A percentile compares a stretch with the other conserved stretches of the same genome.
Conservation (phyloP, 1,284 basidiomycete species). For the Ustilago nuda region DNA sequence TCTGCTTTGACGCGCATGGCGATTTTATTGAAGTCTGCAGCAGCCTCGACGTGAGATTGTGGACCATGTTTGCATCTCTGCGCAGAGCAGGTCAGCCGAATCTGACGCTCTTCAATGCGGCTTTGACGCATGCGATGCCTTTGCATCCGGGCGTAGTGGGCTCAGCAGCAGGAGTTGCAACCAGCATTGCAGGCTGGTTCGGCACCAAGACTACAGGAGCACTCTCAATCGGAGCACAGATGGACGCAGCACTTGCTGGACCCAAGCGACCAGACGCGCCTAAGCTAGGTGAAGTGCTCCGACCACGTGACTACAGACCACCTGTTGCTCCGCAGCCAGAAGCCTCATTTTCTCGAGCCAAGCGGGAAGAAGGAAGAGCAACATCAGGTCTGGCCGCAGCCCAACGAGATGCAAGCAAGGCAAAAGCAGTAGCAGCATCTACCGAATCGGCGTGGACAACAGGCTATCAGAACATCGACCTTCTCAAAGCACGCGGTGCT, state of each 20-base stretch:
- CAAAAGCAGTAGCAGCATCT: slow-evolving; percentile 35
- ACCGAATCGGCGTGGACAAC: slow-evolving; percentile 28
- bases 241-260: slow-evolving; percentile 55
- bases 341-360: background rate
- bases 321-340: slow-evolving; percentile 8
- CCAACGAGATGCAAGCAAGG: slow-evolving; percentile 37
- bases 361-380: slow-evolving; percentile 4
- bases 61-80: slow-evolving; percentile 58
- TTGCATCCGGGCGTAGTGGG: slow-evolving; percentile 52
- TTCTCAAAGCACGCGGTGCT: slow-evolving; percentile 52
- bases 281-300: slow-evolving; percentile 34
- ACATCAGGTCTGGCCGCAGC: slow-evolving; percentile 16
- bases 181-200: slow-evolving; percentile 59
- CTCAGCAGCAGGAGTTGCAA: slow-evolving; percentile 55
- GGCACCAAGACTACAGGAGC: slow-evolving; percentile 51
- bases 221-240: slow-evolving; percentile 51
- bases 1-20: slow-evolving; percentile 55
- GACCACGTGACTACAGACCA: slow-evolving; percentile 35
- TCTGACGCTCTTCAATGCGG: slow-evolving; percentile 45
- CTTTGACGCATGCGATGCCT: slow-evolving; percentile 40
- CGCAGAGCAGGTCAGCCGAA: slow-evolving; percentile 55
- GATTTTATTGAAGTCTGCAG: slow-evolving; percentile 62
- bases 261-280: slow-evolving; percentile 51
- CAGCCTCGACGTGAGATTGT: slow-evolving; percentile 62
- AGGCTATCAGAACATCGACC: slow-evolving; percentile 49